A percentile compares a stretch with the other conserved stretches of the same genome.
Evolutionary conservation across 2,329 filamentous ascomycete genomes (phyloP).

Genomic region (Trichoderma sp.): DNA sequence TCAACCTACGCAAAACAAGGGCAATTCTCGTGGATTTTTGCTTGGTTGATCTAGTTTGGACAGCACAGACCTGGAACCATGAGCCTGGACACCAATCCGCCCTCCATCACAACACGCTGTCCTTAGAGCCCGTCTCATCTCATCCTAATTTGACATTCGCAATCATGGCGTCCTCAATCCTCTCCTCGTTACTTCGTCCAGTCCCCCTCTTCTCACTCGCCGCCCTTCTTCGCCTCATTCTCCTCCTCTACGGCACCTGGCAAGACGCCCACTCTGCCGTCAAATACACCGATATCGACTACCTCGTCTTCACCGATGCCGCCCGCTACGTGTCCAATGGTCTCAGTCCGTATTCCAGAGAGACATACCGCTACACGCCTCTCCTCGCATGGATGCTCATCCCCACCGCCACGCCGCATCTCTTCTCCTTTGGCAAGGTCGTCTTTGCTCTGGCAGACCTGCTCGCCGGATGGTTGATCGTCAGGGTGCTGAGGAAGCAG

Average conservation of each 20-base stretch:
- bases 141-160: conserved; percentile 18
- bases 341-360: conserved; percentile 76
- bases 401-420: conserved; percentile 61
- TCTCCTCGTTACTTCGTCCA: conserved; percentile 32
- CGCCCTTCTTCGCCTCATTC: conserved; percentile 62
- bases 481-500: conserved; percentile 36
- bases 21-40: background rate
- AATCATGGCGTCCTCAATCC: conserved; percentile 11
- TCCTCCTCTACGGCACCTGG: conserved; percentile 85
- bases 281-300: conserved; percentile 99
- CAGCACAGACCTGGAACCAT: background rate
- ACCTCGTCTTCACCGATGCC: conserved; percentile 96
- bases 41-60: background rate
- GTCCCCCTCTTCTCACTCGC: conserved; percentile 54
- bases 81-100: background rate
- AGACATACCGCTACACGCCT: conserved; percentile 96
- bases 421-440: conserved; percentile 83
- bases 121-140: conserved; percentile 5
- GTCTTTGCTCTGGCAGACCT: conserved; percentile 83
- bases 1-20: background rate
- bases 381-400: conserved; percentile 86
- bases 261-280: conserved; percentile 89
- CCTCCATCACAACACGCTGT: conserved; percentile 15
- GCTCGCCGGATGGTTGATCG: conserved; percentile 76
- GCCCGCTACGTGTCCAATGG: conserved; percentile 69